Percentiles rank a stretch among this genome's conserved stretches.
phyloP scores from a whole-genome alignment of 208 protist genomes.

The Novymonas esmeraldas region DNA sequence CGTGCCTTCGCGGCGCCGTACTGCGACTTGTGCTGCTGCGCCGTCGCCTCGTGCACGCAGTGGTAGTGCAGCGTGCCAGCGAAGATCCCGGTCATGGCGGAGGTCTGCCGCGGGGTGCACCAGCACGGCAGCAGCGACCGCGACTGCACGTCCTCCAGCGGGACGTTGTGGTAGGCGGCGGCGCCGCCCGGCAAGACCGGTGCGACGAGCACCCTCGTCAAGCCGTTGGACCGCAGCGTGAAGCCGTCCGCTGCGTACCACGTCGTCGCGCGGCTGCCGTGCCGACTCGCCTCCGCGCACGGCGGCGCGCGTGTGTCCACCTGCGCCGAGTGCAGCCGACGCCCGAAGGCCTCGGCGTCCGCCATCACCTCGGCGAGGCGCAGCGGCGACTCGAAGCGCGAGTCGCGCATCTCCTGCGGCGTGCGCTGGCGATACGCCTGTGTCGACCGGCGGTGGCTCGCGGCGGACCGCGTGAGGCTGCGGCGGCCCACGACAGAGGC shows the following conservation, averaged over 20 bases:
- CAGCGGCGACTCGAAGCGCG: constrained; percentile 24
- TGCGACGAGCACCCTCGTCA: constrained; percentile 26
- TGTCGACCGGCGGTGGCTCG: neutral
- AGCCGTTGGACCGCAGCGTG: constrained; percentile 21
- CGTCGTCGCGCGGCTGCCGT: constrained; percentile 10
- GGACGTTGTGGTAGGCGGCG: constrained; percentile 5
- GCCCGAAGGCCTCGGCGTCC: constrained; percentile 32
- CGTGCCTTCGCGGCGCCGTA: constrained; percentile 3
- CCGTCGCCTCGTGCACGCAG: constrained; percentile 57
- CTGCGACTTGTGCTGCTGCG: constrained; percentile 7
- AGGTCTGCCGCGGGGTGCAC: constrained; percentile 72
- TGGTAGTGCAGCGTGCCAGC: constrained; percentile 84
- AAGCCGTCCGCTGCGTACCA: constrained; percentile 31
- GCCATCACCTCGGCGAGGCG: constrained; percentile 28
- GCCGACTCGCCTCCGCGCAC: constrained; percentile 17
- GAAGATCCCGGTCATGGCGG: constrained; percentile 37
- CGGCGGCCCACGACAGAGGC: neutral
- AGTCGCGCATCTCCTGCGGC: constrained; percentile 27
- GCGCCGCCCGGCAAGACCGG: constrained; percentile 14
- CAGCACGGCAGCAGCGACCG: constrained; percentile 66
- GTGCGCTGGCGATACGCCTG: neutral
- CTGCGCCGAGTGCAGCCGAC: constrained; percentile 19
- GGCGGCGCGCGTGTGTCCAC: constrained; percentile 20
- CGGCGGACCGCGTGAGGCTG: neutral
- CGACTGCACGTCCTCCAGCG: constrained; percentile 26